Conservation (phyloP, 2,329 filamentous ascomycete genomes). For the Colletotrichum filicis region DNA sequence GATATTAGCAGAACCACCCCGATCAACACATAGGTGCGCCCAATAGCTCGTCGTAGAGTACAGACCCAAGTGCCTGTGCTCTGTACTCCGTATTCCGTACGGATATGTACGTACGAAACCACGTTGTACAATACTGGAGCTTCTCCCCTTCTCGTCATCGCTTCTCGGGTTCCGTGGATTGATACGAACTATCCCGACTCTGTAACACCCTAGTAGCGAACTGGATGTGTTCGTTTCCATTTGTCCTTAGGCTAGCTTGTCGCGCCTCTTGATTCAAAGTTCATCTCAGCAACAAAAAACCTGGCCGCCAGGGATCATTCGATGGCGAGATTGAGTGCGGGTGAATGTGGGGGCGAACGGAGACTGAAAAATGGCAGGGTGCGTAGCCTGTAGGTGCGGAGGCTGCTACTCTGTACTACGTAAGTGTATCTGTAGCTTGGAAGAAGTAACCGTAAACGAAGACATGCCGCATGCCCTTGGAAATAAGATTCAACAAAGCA, state of each 20-base stretch:
- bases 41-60: neutral
- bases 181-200: constrained; percentile 28
- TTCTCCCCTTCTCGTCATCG: constrained; percentile 10
- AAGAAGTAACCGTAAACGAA: neutral
- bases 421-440: no score
- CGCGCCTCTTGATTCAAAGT: constrained; percentile 24
- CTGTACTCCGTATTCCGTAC: neutral
- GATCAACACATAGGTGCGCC: neutral
- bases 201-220: constrained; percentile 31
- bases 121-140: neutral
- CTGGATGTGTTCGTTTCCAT: constrained; percentile 32
- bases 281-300: constrained; percentile 25
- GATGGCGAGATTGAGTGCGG: neutral
- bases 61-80: no score
- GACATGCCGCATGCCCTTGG: neutral
- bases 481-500: neutral
- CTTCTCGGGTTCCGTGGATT: constrained; percentile 14
- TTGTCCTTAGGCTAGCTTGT: constrained; percentile 21
- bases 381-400: neutral
- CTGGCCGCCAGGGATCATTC: constrained; percentile 9
- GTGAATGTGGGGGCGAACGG: neutral
- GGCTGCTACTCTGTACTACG: no score
- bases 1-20: neutral
- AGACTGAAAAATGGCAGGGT: neutral
- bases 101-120: neutral